These are phyloP conservation scores for Xerocomellus chrysenteron DNA, from an alignment of 768 basidiomycete species.

Conservation along the genomic window DNA sequence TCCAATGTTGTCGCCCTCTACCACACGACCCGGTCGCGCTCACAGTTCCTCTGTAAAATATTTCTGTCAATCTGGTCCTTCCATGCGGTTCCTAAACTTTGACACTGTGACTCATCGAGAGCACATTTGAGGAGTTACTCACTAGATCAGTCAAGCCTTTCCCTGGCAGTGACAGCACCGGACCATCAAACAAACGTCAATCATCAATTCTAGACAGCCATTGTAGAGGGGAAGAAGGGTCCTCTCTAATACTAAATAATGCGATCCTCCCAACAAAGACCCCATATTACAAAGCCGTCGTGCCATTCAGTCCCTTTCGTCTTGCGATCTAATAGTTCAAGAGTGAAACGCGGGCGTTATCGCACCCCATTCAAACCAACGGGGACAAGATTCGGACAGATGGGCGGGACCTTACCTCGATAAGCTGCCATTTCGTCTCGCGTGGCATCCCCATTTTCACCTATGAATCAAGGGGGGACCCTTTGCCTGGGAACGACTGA, in stretches of 20 bases:
- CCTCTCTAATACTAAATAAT: neutral
- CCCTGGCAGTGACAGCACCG: neutral
- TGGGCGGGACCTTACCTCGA: neutral
- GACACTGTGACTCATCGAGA: neutral
- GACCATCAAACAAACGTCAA: neutral
- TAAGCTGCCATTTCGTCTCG: neutral
- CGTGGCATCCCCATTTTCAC: neutral
- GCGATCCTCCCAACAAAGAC: neutral
- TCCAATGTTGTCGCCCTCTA: neutral
- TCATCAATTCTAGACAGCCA: neutral
- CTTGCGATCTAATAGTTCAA: neutral
- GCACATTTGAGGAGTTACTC: neutral
- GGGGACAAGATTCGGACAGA: neutral
- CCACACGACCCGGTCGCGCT: neutral
- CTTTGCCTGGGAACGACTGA: slow-evolving; percentile 15
- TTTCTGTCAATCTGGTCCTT: neutral
- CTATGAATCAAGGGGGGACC: slow-evolving; percentile 7
- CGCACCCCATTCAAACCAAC: neutral
- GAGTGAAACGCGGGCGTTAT: neutral
- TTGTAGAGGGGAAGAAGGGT: neutral
- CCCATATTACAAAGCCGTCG: neutral
- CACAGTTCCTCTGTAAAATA: neutral
- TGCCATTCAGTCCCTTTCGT: neutral
- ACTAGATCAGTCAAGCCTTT: neutral
- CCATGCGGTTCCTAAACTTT: neutral